phyloP scores from a whole-genome alignment of 2,329 filamentous ascomycete species.

The Tympanopsis confertula region DNA sequence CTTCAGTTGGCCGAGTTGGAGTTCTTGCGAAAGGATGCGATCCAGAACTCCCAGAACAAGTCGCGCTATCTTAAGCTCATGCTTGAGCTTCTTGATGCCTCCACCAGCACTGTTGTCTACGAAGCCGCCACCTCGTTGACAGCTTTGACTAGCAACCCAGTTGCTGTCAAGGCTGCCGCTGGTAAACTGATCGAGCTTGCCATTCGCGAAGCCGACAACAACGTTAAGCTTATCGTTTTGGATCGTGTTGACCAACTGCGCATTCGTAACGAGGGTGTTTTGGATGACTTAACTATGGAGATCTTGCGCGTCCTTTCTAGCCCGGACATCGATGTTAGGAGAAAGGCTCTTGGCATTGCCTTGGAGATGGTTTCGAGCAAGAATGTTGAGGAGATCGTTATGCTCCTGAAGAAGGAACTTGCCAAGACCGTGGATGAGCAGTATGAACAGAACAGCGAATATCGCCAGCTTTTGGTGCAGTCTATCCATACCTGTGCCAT shows the following conservation, averaged over 20 bases:
- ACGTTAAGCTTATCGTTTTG: conserved; percentile 95
- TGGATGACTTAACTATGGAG: conserved; percentile 95
- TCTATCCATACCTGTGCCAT: conserved; percentile 97
- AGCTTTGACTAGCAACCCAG: conserved; percentile 86
- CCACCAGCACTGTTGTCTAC: conserved; percentile 88
- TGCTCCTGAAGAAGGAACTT: conserved; percentile 93
- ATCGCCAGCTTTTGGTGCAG: conserved; percentile 88
- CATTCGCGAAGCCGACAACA: conserved; percentile 97
- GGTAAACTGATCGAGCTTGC: conserved; percentile 92
- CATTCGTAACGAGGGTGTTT: conserved; percentile 76
- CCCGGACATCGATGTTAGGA: conserved; percentile 87
- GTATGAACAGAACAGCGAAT: conserved; percentile 91
- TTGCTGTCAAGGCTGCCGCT: conserved; percentile 92
- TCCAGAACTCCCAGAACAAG: conserved; percentile 90
- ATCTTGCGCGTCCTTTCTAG: conserved; percentile 88
- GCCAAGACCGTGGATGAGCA: conserved; percentile 96
- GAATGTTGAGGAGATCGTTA: conserved; percentile 94
- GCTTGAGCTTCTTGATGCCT: conserved; percentile 89
- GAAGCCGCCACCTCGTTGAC: conserved; percentile 93
- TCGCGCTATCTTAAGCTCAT: conserved; percentile 76
- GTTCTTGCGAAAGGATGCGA: conserved; percentile 95
- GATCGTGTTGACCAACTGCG: conserved; percentile 84
- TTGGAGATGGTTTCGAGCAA: conserved; percentile 98
- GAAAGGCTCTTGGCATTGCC: conserved; percentile 79
- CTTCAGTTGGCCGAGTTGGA: conserved; percentile 88